Evolutionary conservation across 1,139 yeast genomes (phyloP).

Genomic region (Pichia sp.): DNA sequence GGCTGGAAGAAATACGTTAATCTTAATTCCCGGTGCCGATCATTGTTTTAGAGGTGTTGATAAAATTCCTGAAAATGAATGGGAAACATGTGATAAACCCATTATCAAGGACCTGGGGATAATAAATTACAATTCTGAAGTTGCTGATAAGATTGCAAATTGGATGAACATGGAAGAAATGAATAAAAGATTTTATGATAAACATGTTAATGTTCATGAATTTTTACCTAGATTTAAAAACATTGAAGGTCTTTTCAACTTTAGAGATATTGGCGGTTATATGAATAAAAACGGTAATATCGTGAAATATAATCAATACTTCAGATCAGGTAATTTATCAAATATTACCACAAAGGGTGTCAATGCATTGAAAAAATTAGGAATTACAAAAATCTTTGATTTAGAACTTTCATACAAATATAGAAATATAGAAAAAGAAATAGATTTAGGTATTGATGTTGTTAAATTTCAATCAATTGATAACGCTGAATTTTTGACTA

Average conservation of each 20-base stretch:
- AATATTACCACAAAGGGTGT: conserved; percentile 44
- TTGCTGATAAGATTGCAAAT: conserved; percentile 45
- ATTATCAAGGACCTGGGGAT: conserved; percentile 35
- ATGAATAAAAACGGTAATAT: conserved; percentile 31
- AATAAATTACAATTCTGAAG: conserved; percentile 55
- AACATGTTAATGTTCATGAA: conserved; percentile 35
- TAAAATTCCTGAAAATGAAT: conserved; percentile 30
- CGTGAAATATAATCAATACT: conserved; percentile 52
- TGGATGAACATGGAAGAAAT: conserved; percentile 49
- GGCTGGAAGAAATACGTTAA: conserved; percentile 51
- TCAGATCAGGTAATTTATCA: conserved; percentile 59
- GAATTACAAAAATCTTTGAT: conserved; percentile 58
- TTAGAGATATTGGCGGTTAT: conserved; percentile 83
- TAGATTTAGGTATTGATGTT: too few species aligned
- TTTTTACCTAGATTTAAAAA: conserved; percentile 40
- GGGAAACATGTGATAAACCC: conserved; percentile 36
- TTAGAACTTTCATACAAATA: conserved; percentile 58
- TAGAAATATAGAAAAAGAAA: too few species aligned
- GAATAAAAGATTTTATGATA: conserved; percentile 43
- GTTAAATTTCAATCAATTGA: too few species aligned
- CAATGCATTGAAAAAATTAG: conserved; percentile 36
- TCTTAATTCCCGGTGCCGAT: conserved; percentile 62
- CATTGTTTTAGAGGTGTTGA: conserved; percentile 66
- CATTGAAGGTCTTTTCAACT: conserved; percentile 64
- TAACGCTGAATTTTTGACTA: too few species aligned